Base-by-base conservation (phyloP, 2,329 filamentous ascomycete species). In the Colletotrichum sp. region DNA sequence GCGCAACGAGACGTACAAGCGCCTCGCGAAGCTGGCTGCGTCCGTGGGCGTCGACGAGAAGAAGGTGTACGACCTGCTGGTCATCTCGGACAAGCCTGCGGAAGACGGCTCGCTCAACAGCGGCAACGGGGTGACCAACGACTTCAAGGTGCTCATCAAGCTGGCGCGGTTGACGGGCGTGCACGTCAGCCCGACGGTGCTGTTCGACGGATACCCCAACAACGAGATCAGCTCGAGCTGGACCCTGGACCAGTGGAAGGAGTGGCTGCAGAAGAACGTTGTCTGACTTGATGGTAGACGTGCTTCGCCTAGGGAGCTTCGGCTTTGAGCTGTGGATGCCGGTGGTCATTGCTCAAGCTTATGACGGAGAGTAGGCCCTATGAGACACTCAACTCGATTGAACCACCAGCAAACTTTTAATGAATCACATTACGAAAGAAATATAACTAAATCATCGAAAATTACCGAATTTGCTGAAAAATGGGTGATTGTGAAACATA, bases 151-250 rank as follows among this genome's bases (percentile, higher is more conserved):
- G 65, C 87, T 96, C 80, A 92, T 96, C 77, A 98, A 96, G 90
- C 93, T 93, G 83, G 91, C 95, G 80, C 88, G 96, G 59, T 85
- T 97, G 79, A 90, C 94, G 11, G 94, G 96, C 15, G 92, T 98
- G 59, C 96, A 98, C 87, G 95, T 98, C 55, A 96, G 95, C 57
- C 96, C 96, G 3, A 98, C 96, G 0, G 95, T 96, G 25, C 89
- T 98, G 66, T 96, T 98, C 83, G 93, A 98, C 84, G 96, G 96
- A 0, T 91, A 98, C 28, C 93, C 98, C 66, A 94, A 94, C 81
- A 92, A 91, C 78, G 92, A 94, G 67, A 94, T 98, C 78, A 94
- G 93, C 78, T 96, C 94, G 74, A 90, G 93, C 28, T 98, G 96
- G 91, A 93, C 90, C 1, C 88, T 88, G 79, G 92, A 94, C 74